These are phyloP conservation scores for Epichloe sibirici DNA, from an alignment of 2,329 filamentous ascomycete species.

Conservation along the genomic window DNA sequence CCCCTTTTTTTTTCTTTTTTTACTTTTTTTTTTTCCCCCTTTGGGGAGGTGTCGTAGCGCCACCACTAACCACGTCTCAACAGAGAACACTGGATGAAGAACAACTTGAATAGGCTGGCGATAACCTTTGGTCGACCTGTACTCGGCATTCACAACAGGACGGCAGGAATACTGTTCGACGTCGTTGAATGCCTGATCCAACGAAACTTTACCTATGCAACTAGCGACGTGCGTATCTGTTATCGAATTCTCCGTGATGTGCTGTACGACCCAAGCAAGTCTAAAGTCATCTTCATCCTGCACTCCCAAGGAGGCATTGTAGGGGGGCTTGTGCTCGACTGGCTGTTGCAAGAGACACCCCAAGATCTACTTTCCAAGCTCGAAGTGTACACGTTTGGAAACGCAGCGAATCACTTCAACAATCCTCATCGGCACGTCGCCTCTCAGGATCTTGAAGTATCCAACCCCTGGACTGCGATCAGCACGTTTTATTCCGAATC, in stretches of 20 bases:
- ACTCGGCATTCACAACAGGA: conserved; percentile 64
- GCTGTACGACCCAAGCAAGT: conserved; percentile 47
- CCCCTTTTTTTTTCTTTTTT: too few species aligned
- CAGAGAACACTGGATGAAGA: conserved; percentile 54
- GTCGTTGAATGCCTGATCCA: conserved; percentile 67
- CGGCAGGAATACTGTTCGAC: conserved; percentile 63
- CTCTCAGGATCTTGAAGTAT: conserved; percentile 26
- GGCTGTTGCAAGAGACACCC: conserved; percentile 60
- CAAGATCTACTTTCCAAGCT: conserved; percentile 54
- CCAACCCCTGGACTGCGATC: conserved; percentile 23
- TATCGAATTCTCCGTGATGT: conserved; percentile 49
- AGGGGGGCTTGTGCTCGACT: conserved; percentile 64
- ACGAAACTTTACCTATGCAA: conserved; percentile 61
- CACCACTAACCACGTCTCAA: neutral
- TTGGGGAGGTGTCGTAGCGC: neutral
- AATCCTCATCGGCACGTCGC: conserved; percentile 48
- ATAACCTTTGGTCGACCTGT: conserved; percentile 60
- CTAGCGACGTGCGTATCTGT: conserved; percentile 51
- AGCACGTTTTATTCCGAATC: conserved; percentile 25
- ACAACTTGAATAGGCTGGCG: conserved; percentile 58
- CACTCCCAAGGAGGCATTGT: conserved; percentile 71
- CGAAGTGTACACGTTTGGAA: conserved; percentile 70
- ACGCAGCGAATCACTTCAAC: conserved; percentile 71
- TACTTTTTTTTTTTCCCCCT: neutral
- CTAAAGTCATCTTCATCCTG: conserved; percentile 60